A percentile compares a stretch with the other conserved stretches of the same genome.
phyloP scores from a whole-genome alignment of 768 basidiomycete species.

The Daedaleopsis sinensis region DNA sequence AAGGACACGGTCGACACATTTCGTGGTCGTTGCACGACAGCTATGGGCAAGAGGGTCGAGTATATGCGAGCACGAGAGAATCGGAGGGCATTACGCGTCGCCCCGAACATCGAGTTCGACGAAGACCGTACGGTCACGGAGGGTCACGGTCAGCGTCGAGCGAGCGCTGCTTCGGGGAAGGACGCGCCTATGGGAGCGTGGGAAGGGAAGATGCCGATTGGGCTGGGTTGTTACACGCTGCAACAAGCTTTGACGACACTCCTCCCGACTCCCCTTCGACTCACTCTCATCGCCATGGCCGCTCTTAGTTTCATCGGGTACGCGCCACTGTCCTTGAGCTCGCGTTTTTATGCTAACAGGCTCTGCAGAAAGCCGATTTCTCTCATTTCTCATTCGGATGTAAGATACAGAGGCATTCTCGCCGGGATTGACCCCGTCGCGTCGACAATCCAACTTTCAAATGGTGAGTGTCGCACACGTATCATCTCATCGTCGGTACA shows the following conservation, averaged over 20 bases:
- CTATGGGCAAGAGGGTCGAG: slow-evolving; percentile 9
- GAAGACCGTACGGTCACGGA: too few species aligned
- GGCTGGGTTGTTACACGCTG: slow-evolving; percentile 16
- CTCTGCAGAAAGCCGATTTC: slow-evolving; percentile 78
- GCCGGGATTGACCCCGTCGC: slow-evolving; percentile 85
- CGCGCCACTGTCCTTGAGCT: slow-evolving; percentile 19
- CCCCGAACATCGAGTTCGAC: slow-evolving; percentile 19
- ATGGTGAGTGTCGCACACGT: slow-evolving; percentile 52
- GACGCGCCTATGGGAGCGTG: slow-evolving; percentile 4
- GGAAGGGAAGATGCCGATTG: slow-evolving; percentile 19
- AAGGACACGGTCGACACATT: slow-evolving; percentile 19
- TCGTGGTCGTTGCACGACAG: slow-evolving; percentile 9
- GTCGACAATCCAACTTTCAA: slow-evolving; percentile 86
- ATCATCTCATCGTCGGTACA: not conserved
- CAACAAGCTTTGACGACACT: slow-evolving; percentile 4
- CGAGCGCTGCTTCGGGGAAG: not conserved
- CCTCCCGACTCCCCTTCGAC: slow-evolving; percentile 11
- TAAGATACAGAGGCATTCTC: slow-evolving; percentile 86
- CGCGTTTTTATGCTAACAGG: slow-evolving; percentile 18
- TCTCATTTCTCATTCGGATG: slow-evolving; percentile 88
- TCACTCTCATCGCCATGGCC: slow-evolving; percentile 51
- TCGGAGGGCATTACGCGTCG: slow-evolving; percentile 20
- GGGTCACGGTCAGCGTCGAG: slow-evolving; percentile 7
- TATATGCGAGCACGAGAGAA: slow-evolving; percentile 12
- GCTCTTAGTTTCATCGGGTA: slow-evolving; percentile 74